Evolutionary conservation across 2,329 filamentous ascomycete species (phyloP).

Genomic region (Phoma sp.): DNA sequence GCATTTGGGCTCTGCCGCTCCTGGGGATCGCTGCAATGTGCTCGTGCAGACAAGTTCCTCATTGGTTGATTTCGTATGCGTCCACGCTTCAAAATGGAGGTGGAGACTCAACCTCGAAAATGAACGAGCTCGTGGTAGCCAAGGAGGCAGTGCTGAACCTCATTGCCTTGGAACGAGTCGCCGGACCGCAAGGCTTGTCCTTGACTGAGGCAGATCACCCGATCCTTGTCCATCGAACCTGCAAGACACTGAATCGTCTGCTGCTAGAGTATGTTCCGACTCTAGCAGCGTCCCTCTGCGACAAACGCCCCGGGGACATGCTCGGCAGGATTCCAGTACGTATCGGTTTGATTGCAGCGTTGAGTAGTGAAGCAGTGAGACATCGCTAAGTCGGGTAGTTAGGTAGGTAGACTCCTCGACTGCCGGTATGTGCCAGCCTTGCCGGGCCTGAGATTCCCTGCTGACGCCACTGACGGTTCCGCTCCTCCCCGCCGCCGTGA

Average conservation of each 20-base stretch:
- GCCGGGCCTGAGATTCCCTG: neutral
- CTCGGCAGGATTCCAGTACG: conserved; percentile 14
- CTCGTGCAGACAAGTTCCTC: neutral
- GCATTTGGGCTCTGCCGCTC: conserved; percentile 12
- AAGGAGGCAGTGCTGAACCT: conserved; percentile 15
- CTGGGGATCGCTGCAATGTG: neutral
- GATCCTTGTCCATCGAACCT: conserved; percentile 13
- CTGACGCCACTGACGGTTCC: conserved; percentile 12
- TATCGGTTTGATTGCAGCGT: conserved; percentile 15
- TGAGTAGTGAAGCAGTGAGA: conserved; percentile 3
- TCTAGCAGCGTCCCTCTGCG: neutral
- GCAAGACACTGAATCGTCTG: conserved; percentile 15
- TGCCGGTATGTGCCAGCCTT: conserved; percentile 16
- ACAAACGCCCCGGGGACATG: conserved; percentile 7
- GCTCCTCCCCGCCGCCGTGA: conserved; percentile 17
- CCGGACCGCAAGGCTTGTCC: conserved; percentile 8
- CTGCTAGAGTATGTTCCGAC: conserved; percentile 5
- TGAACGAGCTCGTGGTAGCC: neutral
- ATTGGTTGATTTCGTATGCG: neutral
- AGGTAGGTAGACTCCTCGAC: neutral
- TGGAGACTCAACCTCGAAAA: neutral
- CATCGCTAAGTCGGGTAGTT: conserved; percentile 8
- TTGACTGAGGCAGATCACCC: conserved; percentile 11
- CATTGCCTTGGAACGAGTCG: conserved; percentile 4
- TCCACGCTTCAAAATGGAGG: neutral